Conservation (phyloP, 306 rosid genomes). For the Arachis hypogaea region DNA sequence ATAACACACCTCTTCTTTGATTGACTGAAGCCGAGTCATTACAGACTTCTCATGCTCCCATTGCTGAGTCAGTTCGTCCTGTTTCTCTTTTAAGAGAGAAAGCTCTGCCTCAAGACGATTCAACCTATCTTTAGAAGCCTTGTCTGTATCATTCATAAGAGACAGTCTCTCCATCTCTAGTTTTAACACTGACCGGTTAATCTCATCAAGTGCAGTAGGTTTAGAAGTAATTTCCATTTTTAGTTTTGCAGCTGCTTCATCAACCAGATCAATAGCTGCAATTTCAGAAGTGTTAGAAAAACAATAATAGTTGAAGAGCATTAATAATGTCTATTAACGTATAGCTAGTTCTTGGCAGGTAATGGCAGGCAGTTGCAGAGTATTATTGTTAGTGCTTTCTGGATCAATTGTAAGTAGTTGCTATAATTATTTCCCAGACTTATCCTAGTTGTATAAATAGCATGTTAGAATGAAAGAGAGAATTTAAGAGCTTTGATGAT, state of each 20-base stretch:
- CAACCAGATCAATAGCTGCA: slow-evolving; percentile 96
- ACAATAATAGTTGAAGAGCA: too few relatives aligned
- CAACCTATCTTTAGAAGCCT: slow-evolving; percentile 85
- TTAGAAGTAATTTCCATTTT: slow-evolving; percentile 99
- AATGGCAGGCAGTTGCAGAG: too few relatives aligned
- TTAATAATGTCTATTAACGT: too few relatives aligned
- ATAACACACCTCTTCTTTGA: slow-evolving; percentile 84
- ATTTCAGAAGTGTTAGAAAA: slow-evolving; percentile 26
- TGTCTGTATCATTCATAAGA: slow-evolving; percentile 87
- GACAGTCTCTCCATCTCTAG: slow-evolving; percentile 98
- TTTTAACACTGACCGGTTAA: slow-evolving; percentile 90
- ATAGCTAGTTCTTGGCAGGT: too few relatives aligned
- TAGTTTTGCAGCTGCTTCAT: slow-evolving; percentile 98
- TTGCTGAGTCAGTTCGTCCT: slow-evolving; percentile 70
- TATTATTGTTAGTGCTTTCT: too few relatives aligned
- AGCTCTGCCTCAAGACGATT: slow-evolving; percentile 90
- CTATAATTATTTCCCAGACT: too few relatives aligned
- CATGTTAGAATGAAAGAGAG: too few relatives aligned
- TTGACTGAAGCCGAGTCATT: slow-evolving; percentile 93
- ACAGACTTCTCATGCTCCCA: slow-evolving; percentile 99
- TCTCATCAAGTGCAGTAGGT: slow-evolving; percentile 96
- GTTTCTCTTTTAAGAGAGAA: slow-evolving; percentile 82
- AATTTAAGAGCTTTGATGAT: too few relatives aligned
- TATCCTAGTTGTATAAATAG: too few relatives aligned
- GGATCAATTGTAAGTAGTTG: too few relatives aligned